These are phyloP conservation scores for Spiromastix sp. DNA, from an alignment of 2,329 filamentous ascomycete genomes.

Conservation along the genomic window DNA sequence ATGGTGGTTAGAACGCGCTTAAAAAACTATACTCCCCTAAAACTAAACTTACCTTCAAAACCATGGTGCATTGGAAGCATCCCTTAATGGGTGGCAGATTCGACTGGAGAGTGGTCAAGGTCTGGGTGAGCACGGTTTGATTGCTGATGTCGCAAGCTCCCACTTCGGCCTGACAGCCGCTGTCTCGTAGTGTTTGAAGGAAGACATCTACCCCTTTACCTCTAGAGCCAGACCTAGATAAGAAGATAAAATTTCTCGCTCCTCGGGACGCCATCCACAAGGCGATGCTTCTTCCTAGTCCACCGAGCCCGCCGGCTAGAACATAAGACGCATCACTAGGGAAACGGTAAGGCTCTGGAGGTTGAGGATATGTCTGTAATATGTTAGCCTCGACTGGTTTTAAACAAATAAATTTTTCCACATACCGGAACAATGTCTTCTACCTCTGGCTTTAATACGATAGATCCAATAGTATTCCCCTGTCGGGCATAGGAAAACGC, in stretches of 20 bases:
- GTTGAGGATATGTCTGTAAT: constrained; percentile 6
- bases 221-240: background rate
- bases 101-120: background rate
- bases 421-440: too few species aligned
- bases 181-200: too few species aligned
- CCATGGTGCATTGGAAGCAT: constrained; percentile 14
- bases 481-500: constrained; percentile 23
- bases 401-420: too few species aligned
- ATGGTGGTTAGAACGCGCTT: background rate
- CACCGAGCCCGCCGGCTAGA: background rate
- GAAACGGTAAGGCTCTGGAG: background rate
- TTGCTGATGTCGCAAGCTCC: constrained; percentile 12
- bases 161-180: constrained; percentile 8
- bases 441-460: constrained; percentile 19
- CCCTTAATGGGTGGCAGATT: constrained; percentile 14
- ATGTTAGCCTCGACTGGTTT: too few species aligned
- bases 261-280: background rate
- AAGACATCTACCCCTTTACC: background rate
- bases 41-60: constrained; percentile 15
- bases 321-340: background rate
- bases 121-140: background rate
- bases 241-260: background rate
- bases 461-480: constrained; percentile 31
- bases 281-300: background rate
- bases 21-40: background rate